Base-by-base conservation (phyloP, 139 green algal genomes). In the Micractinium sp. region DNA sequence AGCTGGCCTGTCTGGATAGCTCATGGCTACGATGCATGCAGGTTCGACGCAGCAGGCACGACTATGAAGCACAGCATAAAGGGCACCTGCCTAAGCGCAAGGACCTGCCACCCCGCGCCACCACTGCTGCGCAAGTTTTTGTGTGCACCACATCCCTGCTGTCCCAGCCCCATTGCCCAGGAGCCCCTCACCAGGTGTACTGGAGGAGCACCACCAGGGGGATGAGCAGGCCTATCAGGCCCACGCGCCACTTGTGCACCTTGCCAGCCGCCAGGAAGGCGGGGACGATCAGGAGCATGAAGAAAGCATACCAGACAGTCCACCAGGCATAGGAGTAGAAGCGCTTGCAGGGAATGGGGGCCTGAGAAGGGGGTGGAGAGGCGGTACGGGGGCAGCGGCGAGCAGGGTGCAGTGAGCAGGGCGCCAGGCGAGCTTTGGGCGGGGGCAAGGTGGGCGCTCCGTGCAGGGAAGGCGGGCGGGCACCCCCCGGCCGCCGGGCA, bases 171-270 rank as follows among this genome's bases (percentile, higher is more conserved):
- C n/a, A n/a, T n/a, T n/a, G n/a, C n/a, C n/a, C n/a, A n/a, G n/a
- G n/a, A 71, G 19, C 31, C 33, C 2, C 82, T 61, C 36, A 87
- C 82, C 82, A 87, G 13, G 90, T 92, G 39, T 79, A 88, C 83
- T 89, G 87, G 35, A 90, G 75, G 20, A 92, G 75, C 36, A 89
- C 87, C 18, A 78, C 74, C 29, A 90, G 69, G 14, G 85, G 84
- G 36, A 90, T 75, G 3, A 90, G 56, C 67, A 92, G 56, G 41
- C 89, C 89, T 56, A 92, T 81, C 12, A 89, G 56, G 7, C 89
- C 89, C 87, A 89, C 87, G 66, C 89, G 80, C 89, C 89, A 92
- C 47, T 83, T 87, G 74, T 92, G 85, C 56, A 92, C 89, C 61
- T 27, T n/a, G 19, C 85, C 89, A 14, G 20, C 36, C 16, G 75